Evolutionary conservation across 2,329 filamentous ascomycete species (phyloP).

Genomic region (Fusarium subtropicale): DNA sequence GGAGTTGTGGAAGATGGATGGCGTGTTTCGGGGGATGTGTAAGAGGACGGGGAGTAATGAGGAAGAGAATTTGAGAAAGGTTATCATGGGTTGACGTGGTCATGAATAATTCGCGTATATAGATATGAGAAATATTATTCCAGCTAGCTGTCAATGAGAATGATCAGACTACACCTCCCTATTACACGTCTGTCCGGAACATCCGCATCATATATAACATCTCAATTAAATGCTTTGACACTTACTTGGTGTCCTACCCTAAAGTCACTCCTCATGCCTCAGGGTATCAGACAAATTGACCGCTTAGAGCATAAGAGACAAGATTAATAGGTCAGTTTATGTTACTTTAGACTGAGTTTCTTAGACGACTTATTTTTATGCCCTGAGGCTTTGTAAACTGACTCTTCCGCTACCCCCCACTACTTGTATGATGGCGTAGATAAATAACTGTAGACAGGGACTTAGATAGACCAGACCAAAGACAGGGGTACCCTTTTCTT

Average conservation of each 20-base stretch:
- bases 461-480: background rate
- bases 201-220: background rate
- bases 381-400: too few relatives aligned
- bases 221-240: too few relatives aligned
- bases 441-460: background rate
- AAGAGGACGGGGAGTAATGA: constrained; percentile 65
- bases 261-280: background rate
- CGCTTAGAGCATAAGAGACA: too few relatives aligned
- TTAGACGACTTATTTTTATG: too few relatives aligned
- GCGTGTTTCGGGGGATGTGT: constrained; percentile 70
- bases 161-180: background rate
- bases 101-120: background rate
- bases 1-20: constrained; percentile 67
- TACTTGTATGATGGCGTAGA: background rate
- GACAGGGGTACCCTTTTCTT: background rate
- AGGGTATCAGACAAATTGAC: too few relatives aligned
- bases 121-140: background rate
- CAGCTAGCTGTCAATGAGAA: background rate
- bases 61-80: constrained; percentile 59
- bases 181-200: background rate
- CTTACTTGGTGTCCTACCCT: background rate
- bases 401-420: too few relatives aligned
- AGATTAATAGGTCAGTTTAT: too few relatives aligned
- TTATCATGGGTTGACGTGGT: constrained; percentile 49
- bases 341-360: too few relatives aligned